Conservation (phyloP, 108 stramenopile species). For the Skeletonema marinoi region DNA sequence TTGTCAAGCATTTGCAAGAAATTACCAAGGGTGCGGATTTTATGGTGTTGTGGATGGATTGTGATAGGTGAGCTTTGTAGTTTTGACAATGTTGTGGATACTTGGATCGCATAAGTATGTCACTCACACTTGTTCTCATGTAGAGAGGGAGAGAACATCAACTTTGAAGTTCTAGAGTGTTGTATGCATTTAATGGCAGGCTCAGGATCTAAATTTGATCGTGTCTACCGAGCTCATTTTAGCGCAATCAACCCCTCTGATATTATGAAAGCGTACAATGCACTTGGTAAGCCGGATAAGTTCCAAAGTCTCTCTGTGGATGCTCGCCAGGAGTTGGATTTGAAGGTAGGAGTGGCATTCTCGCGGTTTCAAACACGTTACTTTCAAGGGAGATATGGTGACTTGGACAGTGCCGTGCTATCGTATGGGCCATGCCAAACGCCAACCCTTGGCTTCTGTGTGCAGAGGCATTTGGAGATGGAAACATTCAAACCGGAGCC, state of each 20-base stretch:
- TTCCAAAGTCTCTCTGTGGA: conserved; percentile 90
- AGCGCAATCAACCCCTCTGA: conserved; percentile 91
- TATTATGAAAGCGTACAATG: conserved; percentile 85
- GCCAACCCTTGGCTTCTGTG: conserved; percentile 96
- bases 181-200: conserved; percentile 74
- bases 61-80: conserved; percentile 63
- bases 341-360: conserved; percentile 96
- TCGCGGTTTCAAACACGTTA: conserved; percentile 94
- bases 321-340: conserved; percentile 95
- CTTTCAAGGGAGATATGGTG: conserved; percentile 91
- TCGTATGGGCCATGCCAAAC: conserved; percentile 97
- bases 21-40: conserved; percentile 73
- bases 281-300: conserved; percentile 87
- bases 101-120: background rate
- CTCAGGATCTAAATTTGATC: conserved; percentile 54
- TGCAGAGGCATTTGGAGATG: conserved; percentile 92
- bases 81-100: conserved; percentile 5
- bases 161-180: conserved; percentile 93
- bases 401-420: conserved; percentile 87
- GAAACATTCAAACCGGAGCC: conserved; percentile 94
- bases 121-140: background rate
- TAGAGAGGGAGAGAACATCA: conserved; percentile 94
- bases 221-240: conserved; percentile 94
- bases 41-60: conserved; percentile 95
- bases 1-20: conserved; percentile 85